These are phyloP conservation scores for Fraxinus anomala DNA, from an alignment of 257 asterid genomes.

Conservation along the genomic window DNA sequence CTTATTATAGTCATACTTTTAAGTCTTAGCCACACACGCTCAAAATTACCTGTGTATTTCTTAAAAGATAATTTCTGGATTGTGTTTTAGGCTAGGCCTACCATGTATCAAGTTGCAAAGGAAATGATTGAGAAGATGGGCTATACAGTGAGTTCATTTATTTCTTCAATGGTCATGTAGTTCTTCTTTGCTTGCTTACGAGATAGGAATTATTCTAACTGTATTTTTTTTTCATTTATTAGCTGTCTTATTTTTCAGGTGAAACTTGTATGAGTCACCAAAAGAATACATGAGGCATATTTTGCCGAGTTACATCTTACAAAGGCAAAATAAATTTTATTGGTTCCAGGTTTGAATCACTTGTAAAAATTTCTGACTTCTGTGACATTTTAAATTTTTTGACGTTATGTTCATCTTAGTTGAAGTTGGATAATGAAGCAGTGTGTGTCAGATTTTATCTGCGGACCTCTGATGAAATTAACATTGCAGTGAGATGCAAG, in stretches of 20 bases:
- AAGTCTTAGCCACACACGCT: not conserved
- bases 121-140: constrained; percentile 98
- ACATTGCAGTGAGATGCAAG: constrained; percentile 97
- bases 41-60: not conserved
- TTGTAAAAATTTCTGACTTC: not conserved
- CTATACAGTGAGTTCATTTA: constrained; percentile 55
- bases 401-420: constrained; percentile 27
- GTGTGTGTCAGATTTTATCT: constrained; percentile 75
- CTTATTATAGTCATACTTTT: not conserved
- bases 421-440: constrained; percentile 66
- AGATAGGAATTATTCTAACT: too few species aligned
- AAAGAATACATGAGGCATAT: constrained; percentile 94
- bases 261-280: constrained; percentile 85
- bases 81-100: constrained; percentile 77
- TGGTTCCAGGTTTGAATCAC: constrained; percentile 1
- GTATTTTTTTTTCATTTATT: not conserved
- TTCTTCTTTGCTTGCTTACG: not conserved
- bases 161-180: not conserved
- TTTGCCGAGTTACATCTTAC: constrained; percentile 77
- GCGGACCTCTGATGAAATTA: constrained; percentile 96
- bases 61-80: constrained; percentile 13
- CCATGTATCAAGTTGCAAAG: constrained; percentile 85
- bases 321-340: constrained; percentile 46
- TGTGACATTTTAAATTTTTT: not conserved
- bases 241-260: constrained; percentile 48